These are phyloP conservation scores for Pistacia integerrima DNA, from an alignment of 345 rosid genomes.

Conservation along the genomic window DNA sequence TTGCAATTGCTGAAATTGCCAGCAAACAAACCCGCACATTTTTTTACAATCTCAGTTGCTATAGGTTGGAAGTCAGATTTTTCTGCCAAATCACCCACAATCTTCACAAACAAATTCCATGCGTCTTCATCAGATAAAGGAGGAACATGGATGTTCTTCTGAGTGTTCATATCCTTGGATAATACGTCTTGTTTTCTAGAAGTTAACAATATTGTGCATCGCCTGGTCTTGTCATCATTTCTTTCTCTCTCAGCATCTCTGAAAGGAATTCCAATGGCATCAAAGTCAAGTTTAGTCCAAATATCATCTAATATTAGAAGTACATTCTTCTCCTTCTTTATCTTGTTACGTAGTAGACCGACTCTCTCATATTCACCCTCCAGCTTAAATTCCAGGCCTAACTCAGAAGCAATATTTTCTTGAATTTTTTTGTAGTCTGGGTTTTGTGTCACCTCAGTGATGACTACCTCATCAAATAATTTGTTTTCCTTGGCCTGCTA, in stretches of 20 bases:
- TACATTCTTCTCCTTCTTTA: too few species aligned
- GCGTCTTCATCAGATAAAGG: constrained; percentile 17
- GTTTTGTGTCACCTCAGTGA: too few species aligned
- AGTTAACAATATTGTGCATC: constrained; percentile 33
- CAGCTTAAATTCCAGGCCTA: too few species aligned
- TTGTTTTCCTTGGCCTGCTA: too few species aligned
- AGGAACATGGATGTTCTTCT: neutral
- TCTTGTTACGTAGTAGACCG: too few species aligned
- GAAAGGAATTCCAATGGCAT: too few species aligned
- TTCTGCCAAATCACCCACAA: neutral
- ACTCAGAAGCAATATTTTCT: too few species aligned
- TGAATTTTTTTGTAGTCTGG: too few species aligned
- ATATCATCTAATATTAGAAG: too few species aligned
- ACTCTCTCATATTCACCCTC: too few species aligned
- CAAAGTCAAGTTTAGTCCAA: too few species aligned
- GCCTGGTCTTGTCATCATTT: neutral
- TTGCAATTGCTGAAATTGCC: constrained; percentile 18
- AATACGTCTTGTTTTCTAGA: constrained; percentile 21
- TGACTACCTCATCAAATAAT: too few species aligned
- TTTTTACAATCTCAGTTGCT: neutral
- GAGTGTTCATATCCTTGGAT: constrained; percentile 9
- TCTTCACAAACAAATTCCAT: constrained; percentile 4
- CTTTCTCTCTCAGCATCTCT: neutral
- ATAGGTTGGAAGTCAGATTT: neutral
- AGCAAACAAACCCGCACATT: constrained; percentile 23